Percentiles rank a stretch among this genome's conserved stretches.
These are phyloP conservation scores for Cicer pinnatifidum DNA, from an alignment of 306 rosid genomes.

Conservation along the genomic window DNA sequence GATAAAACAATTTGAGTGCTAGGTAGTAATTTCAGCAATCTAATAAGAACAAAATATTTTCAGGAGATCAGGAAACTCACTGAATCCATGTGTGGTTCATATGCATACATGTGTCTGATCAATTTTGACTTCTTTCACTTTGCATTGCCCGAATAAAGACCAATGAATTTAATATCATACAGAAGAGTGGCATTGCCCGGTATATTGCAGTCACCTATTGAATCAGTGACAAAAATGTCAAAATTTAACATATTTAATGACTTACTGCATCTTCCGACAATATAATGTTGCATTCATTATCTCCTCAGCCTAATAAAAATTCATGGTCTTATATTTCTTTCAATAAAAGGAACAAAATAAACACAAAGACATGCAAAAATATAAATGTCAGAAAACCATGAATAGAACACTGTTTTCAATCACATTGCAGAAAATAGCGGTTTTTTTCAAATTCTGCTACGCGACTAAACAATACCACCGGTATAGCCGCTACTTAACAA, in stretches of 20 bases:
- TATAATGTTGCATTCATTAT: background rate
- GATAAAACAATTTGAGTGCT: slow-evolving; percentile 18
- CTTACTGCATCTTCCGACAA: slow-evolving; percentile 16
- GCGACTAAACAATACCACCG: background rate
- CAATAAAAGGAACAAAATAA: background rate
- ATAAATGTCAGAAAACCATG: background rate
- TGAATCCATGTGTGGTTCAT: slow-evolving; percentile 41
- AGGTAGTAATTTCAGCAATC: slow-evolving; percentile 44
- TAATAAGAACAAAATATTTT: slow-evolving; percentile 34
- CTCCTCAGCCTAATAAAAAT: background rate
- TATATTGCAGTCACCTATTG: slow-evolving; percentile 90
- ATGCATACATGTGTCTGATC: slow-evolving; percentile 33
- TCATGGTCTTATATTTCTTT: background rate
- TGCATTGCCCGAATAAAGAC: slow-evolving; percentile 79
- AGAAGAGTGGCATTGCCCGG: slow-evolving; percentile 91
- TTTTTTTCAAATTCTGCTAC: background rate
- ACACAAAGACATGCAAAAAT: background rate
- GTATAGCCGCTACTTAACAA: background rate
- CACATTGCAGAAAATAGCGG: background rate
- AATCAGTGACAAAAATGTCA: slow-evolving; percentile 43
- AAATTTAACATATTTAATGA: slow-evolving; percentile 37
- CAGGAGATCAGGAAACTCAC: slow-evolving; percentile 51
- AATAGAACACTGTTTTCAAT: background rate
- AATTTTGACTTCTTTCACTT: slow-evolving; percentile 51
- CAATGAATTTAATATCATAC: slow-evolving; percentile 76